phyloP scores from a whole-genome alignment of 1,139 yeast genomes.

The Pneumocystis canis region DNA sequence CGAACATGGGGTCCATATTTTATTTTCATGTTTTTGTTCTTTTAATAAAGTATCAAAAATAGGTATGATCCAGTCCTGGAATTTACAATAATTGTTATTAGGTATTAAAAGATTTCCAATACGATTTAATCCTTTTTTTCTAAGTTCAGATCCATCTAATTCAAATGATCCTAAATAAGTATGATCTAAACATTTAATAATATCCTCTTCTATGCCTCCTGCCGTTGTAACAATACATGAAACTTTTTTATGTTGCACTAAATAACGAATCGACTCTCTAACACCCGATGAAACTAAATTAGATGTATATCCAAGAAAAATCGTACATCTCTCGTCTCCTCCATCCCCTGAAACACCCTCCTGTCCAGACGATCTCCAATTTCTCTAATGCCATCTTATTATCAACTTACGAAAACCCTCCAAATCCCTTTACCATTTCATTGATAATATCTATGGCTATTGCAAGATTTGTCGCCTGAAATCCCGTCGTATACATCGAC shows the following conservation, averaged over 20 bases:
- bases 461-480: conserved; percentile 79
- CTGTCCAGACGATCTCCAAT: conserved; percentile 35
- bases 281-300: conserved; percentile 88
- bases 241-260: conserved; percentile 87
- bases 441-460: conserved; percentile 83
- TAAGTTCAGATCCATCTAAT: conserved; percentile 60
- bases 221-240: conserved; percentile 91
- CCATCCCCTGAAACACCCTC: no score
- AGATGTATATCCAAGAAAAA: conserved; percentile 93
- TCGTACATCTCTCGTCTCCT: conserved; percentile 59
- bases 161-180: conserved; percentile 86
- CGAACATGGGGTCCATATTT: conserved; percentile 82
- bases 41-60: conserved; percentile 70
- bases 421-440: conserved; percentile 41
- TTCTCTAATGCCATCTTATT: background rate
- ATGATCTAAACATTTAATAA: conserved; percentile 89
- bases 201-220: conserved; percentile 95
- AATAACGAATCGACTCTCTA: conserved; percentile 73
- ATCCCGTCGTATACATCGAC: conserved; percentile 93
- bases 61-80: conserved; percentile 98
- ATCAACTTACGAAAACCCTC: background rate
- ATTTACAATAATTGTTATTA: conserved; percentile 89
- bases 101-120: conserved; percentile 95
- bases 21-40: conserved; percentile 67
- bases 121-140: conserved; percentile 94